A percentile compares a stretch with the other conserved stretches of the same genome.
Conservation (phyloP, 2,329 filamentous ascomycete species). For the Penicillium psychrosexuale region DNA sequence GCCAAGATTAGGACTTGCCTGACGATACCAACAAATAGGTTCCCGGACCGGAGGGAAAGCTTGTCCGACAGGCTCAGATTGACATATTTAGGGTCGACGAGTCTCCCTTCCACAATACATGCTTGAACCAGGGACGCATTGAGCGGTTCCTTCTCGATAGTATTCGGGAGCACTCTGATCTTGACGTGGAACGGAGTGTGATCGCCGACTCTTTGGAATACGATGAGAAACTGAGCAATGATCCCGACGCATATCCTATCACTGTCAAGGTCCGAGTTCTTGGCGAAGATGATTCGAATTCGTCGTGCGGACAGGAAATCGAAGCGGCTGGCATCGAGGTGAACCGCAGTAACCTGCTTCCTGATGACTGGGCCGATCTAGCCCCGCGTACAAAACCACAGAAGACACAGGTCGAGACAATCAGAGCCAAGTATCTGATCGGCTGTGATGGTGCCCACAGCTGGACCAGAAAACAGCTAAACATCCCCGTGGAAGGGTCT, state of each 20-base stretch:
- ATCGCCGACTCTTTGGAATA: conserved; percentile 56
- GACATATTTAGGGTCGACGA: conserved; percentile 57
- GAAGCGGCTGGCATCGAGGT: conserved; percentile 50
- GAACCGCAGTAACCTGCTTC: conserved; percentile 57
- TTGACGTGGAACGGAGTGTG: conserved; percentile 59
- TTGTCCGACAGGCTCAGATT: conserved; percentile 62
- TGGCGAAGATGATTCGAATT: conserved; percentile 58
- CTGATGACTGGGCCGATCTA: conserved; percentile 58
- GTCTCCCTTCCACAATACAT: conserved; percentile 60
- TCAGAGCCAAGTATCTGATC: conserved; percentile 62
- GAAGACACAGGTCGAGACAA: conserved; percentile 33
- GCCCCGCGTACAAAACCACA: conserved; percentile 23
- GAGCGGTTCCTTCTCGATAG: conserved; percentile 65
- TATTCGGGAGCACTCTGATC: conserved; percentile 54
- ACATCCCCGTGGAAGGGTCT: conserved; percentile 56
- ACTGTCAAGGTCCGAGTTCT: conserved; percentile 58
- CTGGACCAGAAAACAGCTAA: conserved; percentile 60
- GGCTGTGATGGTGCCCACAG: conserved; percentile 67
- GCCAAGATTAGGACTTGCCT: neutral
- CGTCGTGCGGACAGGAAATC: conserved; percentile 37
- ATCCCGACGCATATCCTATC: conserved; percentile 56
- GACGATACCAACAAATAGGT: conserved; percentile 8
- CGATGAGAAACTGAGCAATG: conserved; percentile 50
- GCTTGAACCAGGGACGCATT: conserved; percentile 69
- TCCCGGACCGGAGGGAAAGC: conserved; percentile 51